Evolutionary conservation across 1,284 basidiomycete genomes (phyloP).

Genomic region (Puccinia hordei): DNA sequence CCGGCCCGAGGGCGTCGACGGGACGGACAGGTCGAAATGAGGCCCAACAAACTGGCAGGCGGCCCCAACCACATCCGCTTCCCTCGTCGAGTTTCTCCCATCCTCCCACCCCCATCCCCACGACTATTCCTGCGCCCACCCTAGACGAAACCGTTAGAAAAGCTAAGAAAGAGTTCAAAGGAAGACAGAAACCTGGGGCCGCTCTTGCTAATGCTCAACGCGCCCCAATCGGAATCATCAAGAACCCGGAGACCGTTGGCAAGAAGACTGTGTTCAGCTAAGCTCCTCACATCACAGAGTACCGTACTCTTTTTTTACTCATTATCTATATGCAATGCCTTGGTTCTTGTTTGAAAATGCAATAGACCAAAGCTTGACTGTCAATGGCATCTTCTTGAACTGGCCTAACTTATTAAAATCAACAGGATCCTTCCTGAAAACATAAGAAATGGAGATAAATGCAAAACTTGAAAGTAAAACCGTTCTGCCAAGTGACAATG

Average conservation of each 20-base stretch:
- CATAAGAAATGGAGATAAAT: too few relatives aligned
- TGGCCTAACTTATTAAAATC: too few relatives aligned
- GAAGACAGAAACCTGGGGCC: constrained; percentile 46
- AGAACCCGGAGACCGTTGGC: constrained; percentile 21
- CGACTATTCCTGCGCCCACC: background rate
- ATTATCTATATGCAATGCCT: too few relatives aligned
- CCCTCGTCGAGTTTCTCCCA: background rate
- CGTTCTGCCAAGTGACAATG: too few relatives aligned
- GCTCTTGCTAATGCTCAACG: constrained; percentile 44
- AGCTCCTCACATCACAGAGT: too few relatives aligned
- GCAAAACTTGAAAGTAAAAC: too few relatives aligned
- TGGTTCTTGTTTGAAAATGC: background rate
- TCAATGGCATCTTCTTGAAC: background rate
- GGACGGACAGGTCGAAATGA: background rate
- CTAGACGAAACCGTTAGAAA: background rate
- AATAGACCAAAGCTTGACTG: background rate
- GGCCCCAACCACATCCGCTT: background rate
- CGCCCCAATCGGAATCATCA: constrained; percentile 44
- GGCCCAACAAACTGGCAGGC: background rate
- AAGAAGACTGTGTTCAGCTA: constrained; percentile 20
- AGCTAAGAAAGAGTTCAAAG: constrained; percentile 26
- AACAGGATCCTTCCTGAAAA: too few relatives aligned
- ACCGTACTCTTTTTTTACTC: too few relatives aligned
- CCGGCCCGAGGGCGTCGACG: background rate
- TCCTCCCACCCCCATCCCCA: background rate